Evolutionary conservation across 1,139 yeast species (phyloP), one percentile per base, ranked within the genome.

Genomic region (Yamadazyma siamensis): DNA sequence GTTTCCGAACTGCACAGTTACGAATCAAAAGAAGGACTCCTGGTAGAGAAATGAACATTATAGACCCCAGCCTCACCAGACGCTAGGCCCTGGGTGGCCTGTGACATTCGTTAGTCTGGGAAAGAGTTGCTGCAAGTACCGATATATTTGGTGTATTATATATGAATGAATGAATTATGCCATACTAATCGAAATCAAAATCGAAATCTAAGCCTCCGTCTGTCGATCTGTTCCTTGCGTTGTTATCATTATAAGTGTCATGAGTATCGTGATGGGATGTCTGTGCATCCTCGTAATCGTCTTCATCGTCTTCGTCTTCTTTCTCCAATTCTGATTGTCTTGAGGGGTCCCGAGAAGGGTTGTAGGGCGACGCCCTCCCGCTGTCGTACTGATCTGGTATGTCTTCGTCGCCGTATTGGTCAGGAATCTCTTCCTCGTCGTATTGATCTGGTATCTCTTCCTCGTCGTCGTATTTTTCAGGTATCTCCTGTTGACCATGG

Each of bases 121-220:
- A n/a, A n/a, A n/a, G n/a, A n/a, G n/a, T n/a, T n/a, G n/a, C n/a
- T n/a, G n/a, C n/a, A n/a, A n/a, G n/a, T n/a, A n/a, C n/a, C n/a
- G n/a, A n/a, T n/a, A n/a, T n/a, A n/a, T n/a, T n/a, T n/a, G n/a
- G n/a, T 18, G 22, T n/a, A 24, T 6, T 8, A 4, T 10, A 19
- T 23, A 17, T 19, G 19, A 28, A 17, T 19, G 5, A 15, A 27
- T 27, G 21, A 5, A 17, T 21, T 28, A 23, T 31, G 32, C 16
- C 12, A 21, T 25, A 21, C 27, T 38, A 52, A 6, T 54, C 51
- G 29, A 54, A 53, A 29, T 59, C 64, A 37, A 56, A 60, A 21
- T 60, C 66, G 31, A 60, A 52, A 21, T 59, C 63, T 40, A 55
- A 40, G 25, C 45, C 50, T 22, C 41, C 39, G 27, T 40, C 34